Evolutionary conservation across 345 rosid genomes (phyloP), one percentile per base, ranked within the genome.

Genomic region (Eucalyptus urophylla): DNA sequence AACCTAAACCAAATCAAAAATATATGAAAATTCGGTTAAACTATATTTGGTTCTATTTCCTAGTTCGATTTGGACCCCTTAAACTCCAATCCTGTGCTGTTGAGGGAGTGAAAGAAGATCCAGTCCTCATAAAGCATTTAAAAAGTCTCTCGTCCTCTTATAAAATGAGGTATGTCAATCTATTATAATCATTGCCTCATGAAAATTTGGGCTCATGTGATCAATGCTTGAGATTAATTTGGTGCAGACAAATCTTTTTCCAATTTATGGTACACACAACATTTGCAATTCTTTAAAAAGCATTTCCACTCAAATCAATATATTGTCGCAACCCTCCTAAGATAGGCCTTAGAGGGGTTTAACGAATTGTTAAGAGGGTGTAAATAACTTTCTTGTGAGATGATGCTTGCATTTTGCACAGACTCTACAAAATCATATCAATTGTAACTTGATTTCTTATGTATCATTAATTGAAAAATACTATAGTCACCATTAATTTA

Each of bases 1-100:
- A 51, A 17, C 2, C 8, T 3, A 17, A 51, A 51, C 1, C 22
- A 51, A 51, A 51, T 0, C 0, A 51, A 51, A 51, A 51, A 17
- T 17, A 1, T 3, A 51, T 0, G 2, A 51, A 17, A 17, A 19
- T 53, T 53, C 24, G 1, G 8, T 51, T 51, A 3, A 51, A 51
- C 2, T 51, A 16, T 3, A 3, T 51, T 51, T 51, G 22, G 54
- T 51, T 51, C 21, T 51, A 51, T 51, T 51, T 16, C 54, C 8
- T 6, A 0, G 1, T 51, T 53, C 0, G 24, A 53, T 53, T 53
- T 53, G 1, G 24, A 53, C 56, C 56, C 56, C 24, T 53, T 17
- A 53, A 53, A n/a, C 40, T n/a, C 4, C 2, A 31, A 31, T 67
- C 43, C 80, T 67, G 3, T 67, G 33, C 37, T 67, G 8, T 8